Conservation (phyloP, 2,329 filamentous ascomycete species). For the Pseudogymnoascus sp. region DNA sequence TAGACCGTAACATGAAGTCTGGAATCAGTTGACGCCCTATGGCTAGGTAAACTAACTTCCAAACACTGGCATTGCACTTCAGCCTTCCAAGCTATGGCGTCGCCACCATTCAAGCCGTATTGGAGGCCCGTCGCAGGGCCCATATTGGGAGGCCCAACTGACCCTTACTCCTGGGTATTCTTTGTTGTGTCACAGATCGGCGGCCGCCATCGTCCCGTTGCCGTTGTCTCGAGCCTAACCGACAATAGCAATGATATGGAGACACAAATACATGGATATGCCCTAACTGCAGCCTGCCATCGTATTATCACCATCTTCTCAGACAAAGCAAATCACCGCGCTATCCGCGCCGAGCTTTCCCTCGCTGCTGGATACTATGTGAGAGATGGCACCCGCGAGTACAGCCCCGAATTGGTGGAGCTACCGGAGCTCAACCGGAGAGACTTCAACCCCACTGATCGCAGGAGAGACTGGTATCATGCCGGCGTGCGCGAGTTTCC, state of each 20-base stretch:
- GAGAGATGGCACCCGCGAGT: conserved; percentile 6
- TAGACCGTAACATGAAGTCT: neutral
- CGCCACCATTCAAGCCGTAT: neutral
- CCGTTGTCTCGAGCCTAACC: neutral
- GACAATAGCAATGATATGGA: neutral
- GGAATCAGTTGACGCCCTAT: neutral
- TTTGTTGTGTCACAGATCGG: neutral
- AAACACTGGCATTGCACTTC: neutral
- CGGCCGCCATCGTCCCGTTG: neutral
- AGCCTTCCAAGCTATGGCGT: neutral
- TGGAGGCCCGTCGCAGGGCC: neutral
- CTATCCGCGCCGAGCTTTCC: conserved; percentile 8
- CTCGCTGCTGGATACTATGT: conserved; percentile 16
- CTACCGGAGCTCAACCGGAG: neutral
- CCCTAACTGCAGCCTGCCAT: conserved; percentile 17
- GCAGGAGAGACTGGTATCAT: conserved; percentile 17
- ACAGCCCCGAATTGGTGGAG: neutral
- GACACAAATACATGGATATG: conserved; percentile 16
- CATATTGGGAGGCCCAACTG: neutral
- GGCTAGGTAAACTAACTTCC: neutral
- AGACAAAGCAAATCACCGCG: conserved; percentile 16
- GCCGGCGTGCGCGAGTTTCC: conserved; percentile 16
- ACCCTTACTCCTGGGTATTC: neutral
- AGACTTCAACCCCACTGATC: neutral
- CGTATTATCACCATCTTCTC: conserved; percentile 20